Evolutionary conservation across 2,329 filamentous ascomycete species (phyloP), one percentile per base, ranked within the genome.

Genomic region (Penicillium expansum): DNA sequence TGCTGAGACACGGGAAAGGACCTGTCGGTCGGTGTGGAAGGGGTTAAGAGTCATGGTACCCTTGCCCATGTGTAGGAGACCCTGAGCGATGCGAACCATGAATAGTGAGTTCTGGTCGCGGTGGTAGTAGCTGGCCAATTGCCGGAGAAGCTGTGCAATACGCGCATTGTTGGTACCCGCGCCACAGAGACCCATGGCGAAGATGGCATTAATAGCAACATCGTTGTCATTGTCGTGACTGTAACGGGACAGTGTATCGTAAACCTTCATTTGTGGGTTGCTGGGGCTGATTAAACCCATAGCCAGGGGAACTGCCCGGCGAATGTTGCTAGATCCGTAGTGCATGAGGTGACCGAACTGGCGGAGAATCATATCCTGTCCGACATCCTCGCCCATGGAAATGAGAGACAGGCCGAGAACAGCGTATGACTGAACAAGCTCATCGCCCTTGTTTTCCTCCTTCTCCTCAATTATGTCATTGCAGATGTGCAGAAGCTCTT

Each of bases 191-290:
- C 94, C 94, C 94, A 99, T 99, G 65, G 94, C 92, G 71, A 99
- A 99, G 72, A 99, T 99, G 69, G 94, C 92, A 72, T 97, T 99
- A 76, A 99, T 90, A 38, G 94, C 94, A 45, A 99, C 94, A 69
- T 99, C 94, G 61, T 93, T 95, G 78, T 99, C 94, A 66, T 94
- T 99, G 79, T 99, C 94, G 83, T 99, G 94, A 62, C 90, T 95
- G 83, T 99, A 99, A 71, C 94, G 84, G 50, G 94, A 99, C 11
- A 99, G 82, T 0, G 94, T 99, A 75, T 99, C 94, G 79, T 99
- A 99, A 47, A 99, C 90, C 82, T 97, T 99, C 93, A 99, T 99
- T 75, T 99, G 95, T 11, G 94, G 94, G 79, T 99, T 99, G 79
- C 92, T 97, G 13, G 95, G 91, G 77, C 91, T 96, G 71, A 99